These are phyloP conservation scores for Nephelium lappaceum DNA, from an alignment of 345 rosid genomes.

Conservation along the genomic window DNA sequence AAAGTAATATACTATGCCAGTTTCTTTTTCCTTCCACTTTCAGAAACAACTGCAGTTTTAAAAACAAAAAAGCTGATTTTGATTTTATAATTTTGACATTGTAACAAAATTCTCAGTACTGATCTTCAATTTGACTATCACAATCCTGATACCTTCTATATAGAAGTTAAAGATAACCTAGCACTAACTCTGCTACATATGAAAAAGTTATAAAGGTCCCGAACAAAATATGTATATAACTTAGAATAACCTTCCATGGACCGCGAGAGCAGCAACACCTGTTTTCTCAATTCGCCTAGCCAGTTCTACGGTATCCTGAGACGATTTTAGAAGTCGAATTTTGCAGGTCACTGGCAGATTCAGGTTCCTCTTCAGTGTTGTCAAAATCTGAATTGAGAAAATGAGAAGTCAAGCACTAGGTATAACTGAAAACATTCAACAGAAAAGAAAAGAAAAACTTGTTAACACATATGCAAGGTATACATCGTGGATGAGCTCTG, in stretches of 20 bases:
- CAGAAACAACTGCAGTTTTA: not conserved
- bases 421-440: slow-evolving; percentile 8
- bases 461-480: slow-evolving; percentile 18
- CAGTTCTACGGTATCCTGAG: slow-evolving; percentile 84
- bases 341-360: slow-evolving; percentile 84
- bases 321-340: slow-evolving; percentile 73
- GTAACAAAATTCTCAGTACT: not conserved
- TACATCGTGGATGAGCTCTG: slow-evolving; percentile 90
- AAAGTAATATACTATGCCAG: not conserved
- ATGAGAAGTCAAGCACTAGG: slow-evolving; percentile 5
- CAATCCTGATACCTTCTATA: not conserved
- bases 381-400: slow-evolving; percentile 57
- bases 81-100: not conserved
- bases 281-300: slow-evolving; percentile 90
- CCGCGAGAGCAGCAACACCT: slow-evolving; percentile 93
- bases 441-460: not conserved
- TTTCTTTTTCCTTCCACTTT: not conserved
- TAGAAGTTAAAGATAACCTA: not conserved
- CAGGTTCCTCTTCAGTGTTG: slow-evolving; percentile 84
- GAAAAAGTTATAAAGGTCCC: not conserved
- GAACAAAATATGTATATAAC: slow-evolving; percentile 3
- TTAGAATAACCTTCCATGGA: slow-evolving; percentile 80
- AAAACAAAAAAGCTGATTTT: not conserved
- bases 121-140: not conserved
- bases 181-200: not conserved